Percentiles rank a stretch among this genome's conserved stretches.
phyloP scores from a whole-genome alignment of 257 asterid species.

The Thymus quinquecostatus region DNA sequence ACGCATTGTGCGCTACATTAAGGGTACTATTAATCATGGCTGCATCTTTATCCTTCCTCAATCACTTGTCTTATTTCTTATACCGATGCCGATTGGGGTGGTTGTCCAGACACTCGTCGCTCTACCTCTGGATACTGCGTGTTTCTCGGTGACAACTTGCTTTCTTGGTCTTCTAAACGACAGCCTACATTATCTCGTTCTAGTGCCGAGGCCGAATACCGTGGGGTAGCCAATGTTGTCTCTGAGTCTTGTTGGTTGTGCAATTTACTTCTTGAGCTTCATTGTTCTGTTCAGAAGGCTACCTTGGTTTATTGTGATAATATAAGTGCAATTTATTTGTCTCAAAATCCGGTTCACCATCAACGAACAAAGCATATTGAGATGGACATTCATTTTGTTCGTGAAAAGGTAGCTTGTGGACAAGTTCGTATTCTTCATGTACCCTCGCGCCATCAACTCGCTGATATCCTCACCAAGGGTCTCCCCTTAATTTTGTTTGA shows the following conservation, averaged over 20 bases:
- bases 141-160: not conserved
- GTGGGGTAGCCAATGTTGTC: no score
- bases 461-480: not conserved
- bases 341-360: not conserved
- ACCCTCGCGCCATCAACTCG: not conserved
- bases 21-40: no score
- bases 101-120: not conserved
- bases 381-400: not conserved
- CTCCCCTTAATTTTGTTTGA: not conserved
- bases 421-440: not conserved
- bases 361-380: not conserved
- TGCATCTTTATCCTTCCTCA: not conserved
- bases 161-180: not conserved
- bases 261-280: not conserved
- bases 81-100: slow-evolving; percentile 6
- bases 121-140: not conserved
- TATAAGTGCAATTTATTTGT: not conserved
- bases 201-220: not conserved
- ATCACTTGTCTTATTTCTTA: not conserved
- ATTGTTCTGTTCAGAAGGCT: not conserved
- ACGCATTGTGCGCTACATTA: no score
- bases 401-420: not conserved
- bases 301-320: not conserved
- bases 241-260: not conserved
- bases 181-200: not conserved